Conservation (phyloP, 2,329 filamentous ascomycete genomes). For the Camillea tinctor region DNA sequence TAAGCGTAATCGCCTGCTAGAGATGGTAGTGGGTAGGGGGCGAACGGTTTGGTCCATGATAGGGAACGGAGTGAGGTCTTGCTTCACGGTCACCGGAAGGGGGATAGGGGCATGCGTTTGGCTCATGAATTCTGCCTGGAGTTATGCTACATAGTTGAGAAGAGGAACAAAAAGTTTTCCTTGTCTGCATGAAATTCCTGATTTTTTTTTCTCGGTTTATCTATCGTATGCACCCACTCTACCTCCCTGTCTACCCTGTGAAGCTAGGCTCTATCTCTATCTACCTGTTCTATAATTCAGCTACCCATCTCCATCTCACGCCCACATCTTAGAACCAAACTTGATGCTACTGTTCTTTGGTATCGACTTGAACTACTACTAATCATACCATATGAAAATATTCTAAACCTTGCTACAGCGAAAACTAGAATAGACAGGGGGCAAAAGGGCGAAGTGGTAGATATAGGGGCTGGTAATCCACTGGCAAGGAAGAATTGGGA, state of each 20-base stretch:
- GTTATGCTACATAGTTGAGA: conserved; percentile 33
- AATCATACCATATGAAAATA: too few relatives aligned
- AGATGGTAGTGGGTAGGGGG: conserved; percentile 20
- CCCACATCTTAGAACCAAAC: too few relatives aligned
- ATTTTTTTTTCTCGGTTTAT: neutral
- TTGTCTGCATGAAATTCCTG: neutral
- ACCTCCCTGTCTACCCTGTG: too few relatives aligned
- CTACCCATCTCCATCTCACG: neutral
- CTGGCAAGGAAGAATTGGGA: too few relatives aligned
- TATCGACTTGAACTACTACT: too few relatives aligned
- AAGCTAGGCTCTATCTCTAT: too few relatives aligned
- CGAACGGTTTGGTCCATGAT: conserved; percentile 27
- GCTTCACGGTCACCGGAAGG: conserved; percentile 31
- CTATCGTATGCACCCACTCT: neutral
- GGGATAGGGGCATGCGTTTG: conserved; percentile 30
- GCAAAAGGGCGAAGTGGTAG: too few relatives aligned
- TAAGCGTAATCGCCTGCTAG: conserved; percentile 58
- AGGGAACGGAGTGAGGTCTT: conserved; percentile 31
- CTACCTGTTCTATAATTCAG: neutral
- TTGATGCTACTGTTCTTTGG: too few relatives aligned
- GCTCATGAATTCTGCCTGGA: conserved; percentile 34
- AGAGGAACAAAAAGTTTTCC: conserved; percentile 31
- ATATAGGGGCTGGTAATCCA: too few relatives aligned
- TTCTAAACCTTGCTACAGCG: too few relatives aligned
- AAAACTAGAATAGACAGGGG: too few relatives aligned